Evolutionary conservation across 345 rosid species (phyloP).

Genomic region (Lepidium didymum): DNA sequence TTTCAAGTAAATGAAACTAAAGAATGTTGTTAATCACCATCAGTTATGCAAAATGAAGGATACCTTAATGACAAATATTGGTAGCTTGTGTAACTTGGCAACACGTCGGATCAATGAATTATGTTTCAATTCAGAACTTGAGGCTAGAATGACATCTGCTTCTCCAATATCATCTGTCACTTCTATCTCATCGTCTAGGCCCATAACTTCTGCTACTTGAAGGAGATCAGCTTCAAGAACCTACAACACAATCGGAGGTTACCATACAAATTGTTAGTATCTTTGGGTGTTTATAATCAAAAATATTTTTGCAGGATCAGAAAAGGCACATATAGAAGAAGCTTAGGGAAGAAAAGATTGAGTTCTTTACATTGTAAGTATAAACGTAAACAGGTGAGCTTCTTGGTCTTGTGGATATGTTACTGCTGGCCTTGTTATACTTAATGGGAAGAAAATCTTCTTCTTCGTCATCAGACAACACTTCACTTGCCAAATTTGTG

Average conservation of each 20-base stretch:
- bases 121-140: constrained; percentile 67
- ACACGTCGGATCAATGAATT: constrained; percentile 76
- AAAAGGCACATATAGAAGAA: background rate
- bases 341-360: background rate
- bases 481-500: constrained; percentile 27
- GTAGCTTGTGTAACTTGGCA: constrained; percentile 77
- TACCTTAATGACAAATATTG: constrained; percentile 79
- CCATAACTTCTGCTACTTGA: constrained; percentile 89
- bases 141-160: constrained; percentile 82
- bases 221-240: constrained; percentile 79
- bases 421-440: constrained; percentile 28
- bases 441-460: constrained; percentile 31
- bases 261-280: constrained; percentile 1
- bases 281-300: background rate
- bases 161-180: constrained; percentile 74
- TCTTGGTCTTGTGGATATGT: constrained; percentile 34
- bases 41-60: background rate
- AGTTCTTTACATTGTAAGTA: constrained; percentile 59
- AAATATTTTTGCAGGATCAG: background rate
- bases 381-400: constrained; percentile 54
- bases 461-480: constrained; percentile 54
- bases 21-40: background rate
- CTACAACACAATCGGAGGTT: constrained; percentile 25
- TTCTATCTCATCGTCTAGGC: constrained; percentile 66
- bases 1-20: background rate